Percentiles rank a stretch among this genome's conserved stretches.
Conservation (phyloP, 108 stramenopile species). For the Fragilaria crotonensis region DNA sequence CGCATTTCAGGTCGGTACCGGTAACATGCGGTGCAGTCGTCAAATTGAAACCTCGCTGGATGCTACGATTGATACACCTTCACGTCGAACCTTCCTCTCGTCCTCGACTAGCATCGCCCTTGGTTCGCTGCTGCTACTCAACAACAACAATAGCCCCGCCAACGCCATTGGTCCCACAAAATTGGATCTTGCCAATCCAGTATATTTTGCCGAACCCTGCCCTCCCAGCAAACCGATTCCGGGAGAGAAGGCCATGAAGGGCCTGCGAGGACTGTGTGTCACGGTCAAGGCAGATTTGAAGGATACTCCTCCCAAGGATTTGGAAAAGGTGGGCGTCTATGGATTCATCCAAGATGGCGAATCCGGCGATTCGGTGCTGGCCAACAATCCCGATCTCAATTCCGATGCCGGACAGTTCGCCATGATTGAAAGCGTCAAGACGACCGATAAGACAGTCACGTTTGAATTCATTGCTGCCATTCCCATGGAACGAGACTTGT, state of each 20-base stretch:
- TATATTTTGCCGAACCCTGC: conserved; percentile 69
- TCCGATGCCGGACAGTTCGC: conserved; percentile 93
- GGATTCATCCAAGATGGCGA: conserved; percentile 70
- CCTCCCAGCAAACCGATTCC: conserved; percentile 84
- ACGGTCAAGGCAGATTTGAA: conserved; percentile 64
- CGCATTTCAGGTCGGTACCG: too few relatives aligned
- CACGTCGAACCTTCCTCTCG: background rate
- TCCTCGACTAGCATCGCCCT: background rate
- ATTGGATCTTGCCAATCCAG: conserved; percentile 58
- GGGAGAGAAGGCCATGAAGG: conserved; percentile 92
- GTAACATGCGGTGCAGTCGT: background rate
- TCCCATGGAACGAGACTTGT: conserved; percentile 37
- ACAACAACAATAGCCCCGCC: conserved; percentile 8
- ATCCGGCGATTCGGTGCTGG: conserved; percentile 75
- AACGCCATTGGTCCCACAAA: conserved; percentile 85
- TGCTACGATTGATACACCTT: background rate
- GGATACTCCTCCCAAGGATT: conserved; percentile 35
- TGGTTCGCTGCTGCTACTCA: too few relatives aligned
- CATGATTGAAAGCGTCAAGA: conserved; percentile 56
- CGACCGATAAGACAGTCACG: conserved; percentile 59
- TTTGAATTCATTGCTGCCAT: conserved; percentile 88
- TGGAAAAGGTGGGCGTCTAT: conserved; percentile 78
- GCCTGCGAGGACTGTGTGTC: conserved; percentile 85
- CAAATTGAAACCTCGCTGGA: background rate
- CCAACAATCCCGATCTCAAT: conserved; percentile 86